These are phyloP conservation scores for Tranzscheliella williamsii DNA, from an alignment of 1,284 basidiomycete species.

Conservation along the genomic window DNA sequence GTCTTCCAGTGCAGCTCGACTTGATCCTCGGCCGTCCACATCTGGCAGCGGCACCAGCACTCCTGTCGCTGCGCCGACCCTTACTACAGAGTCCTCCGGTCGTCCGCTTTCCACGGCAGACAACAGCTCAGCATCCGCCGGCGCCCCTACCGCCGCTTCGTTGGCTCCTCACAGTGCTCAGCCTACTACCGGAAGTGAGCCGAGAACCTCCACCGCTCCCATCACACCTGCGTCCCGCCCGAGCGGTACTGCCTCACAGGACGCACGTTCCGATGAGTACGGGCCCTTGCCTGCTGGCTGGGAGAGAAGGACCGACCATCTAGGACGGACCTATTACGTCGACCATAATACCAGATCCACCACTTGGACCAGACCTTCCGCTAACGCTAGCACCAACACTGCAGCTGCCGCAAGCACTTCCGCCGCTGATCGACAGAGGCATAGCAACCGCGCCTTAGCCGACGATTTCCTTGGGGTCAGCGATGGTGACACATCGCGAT, in stretches of 20 bases:
- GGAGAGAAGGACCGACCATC: constrained; percentile 88
- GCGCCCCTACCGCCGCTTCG: constrained; percentile 5
- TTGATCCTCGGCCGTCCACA: constrained; percentile 21
- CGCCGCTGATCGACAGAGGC: constrained; percentile 54
- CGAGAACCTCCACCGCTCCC: constrained; percentile 3
- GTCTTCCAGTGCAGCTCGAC: constrained; percentile 10
- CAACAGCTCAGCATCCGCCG: constrained; percentile 7
- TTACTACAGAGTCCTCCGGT: constrained; percentile 13
- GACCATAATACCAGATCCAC: constrained; percentile 85
- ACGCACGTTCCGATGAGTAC: constrained; percentile 47
- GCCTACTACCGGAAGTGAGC: constrained; percentile 1
- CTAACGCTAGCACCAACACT: constrained; percentile 42
- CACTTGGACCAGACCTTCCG: constrained; percentile 75
- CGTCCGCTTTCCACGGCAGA: constrained; percentile 27
- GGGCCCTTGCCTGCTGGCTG: constrained; percentile 76
- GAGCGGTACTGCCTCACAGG: constrained; percentile 17
- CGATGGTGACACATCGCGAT: constrained; percentile 35
- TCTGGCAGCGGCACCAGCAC: constrained; percentile 23
- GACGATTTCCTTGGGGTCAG: constrained; percentile 60
- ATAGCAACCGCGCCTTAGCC: constrained; percentile 57
- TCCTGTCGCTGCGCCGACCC: constrained; percentile 10
- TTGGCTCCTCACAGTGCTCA: no score
- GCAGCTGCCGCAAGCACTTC: constrained; percentile 45
- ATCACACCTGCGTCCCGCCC: constrained; percentile 11
- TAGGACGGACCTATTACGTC: constrained; percentile 80